Conservation (phyloP, 2,329 filamentous ascomycete genomes). For the Shiraia sp. region DNA sequence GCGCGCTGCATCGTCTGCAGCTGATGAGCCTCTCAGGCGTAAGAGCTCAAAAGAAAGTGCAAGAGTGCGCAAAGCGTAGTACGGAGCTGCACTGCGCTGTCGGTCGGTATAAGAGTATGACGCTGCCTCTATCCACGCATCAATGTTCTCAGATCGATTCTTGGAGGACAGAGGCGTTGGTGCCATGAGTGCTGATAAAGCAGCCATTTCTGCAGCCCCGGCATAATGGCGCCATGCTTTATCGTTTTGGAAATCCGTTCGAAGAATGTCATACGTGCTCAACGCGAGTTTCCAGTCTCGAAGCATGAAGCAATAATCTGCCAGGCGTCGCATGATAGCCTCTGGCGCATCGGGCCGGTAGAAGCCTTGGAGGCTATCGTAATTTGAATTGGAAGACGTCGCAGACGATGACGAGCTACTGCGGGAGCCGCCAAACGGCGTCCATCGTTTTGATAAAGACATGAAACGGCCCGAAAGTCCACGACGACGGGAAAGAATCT, state of each 20-base stretch:
- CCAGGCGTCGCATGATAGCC: constrained; percentile 88
- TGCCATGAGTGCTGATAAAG: constrained; percentile 78
- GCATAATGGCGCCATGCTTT: constrained; percentile 98
- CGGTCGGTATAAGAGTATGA: constrained; percentile 86
- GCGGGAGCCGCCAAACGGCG: constrained; percentile 74
- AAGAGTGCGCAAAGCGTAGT: constrained; percentile 78
- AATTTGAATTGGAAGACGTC: constrained; percentile 65
- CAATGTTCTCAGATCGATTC: constrained; percentile 76
- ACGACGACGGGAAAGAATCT: constrained; percentile 85
- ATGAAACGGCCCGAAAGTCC: constrained; percentile 93
- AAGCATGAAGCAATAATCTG: constrained; percentile 95
- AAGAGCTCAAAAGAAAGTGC: constrained; percentile 80
- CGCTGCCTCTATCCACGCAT: constrained; percentile 85
- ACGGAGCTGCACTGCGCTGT: constrained; percentile 72
- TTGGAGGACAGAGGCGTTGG: constrained; percentile 74
- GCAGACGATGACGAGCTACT: constrained; percentile 58
- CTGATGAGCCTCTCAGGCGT: constrained; percentile 75
- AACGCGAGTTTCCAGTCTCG: constrained; percentile 93
- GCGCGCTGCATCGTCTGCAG: constrained; percentile 81
- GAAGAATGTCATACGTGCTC: constrained; percentile 87
- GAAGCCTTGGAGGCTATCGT: constrained; percentile 76
- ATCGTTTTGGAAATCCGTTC: constrained; percentile 87
- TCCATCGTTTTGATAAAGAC: constrained; percentile 88
- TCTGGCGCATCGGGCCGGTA: constrained; percentile 85
- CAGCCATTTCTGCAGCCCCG: constrained; percentile 93